Evolutionary conservation across 1,284 basidiomycete species (phyloP).

Genomic region (Golubevia sp.): DNA sequence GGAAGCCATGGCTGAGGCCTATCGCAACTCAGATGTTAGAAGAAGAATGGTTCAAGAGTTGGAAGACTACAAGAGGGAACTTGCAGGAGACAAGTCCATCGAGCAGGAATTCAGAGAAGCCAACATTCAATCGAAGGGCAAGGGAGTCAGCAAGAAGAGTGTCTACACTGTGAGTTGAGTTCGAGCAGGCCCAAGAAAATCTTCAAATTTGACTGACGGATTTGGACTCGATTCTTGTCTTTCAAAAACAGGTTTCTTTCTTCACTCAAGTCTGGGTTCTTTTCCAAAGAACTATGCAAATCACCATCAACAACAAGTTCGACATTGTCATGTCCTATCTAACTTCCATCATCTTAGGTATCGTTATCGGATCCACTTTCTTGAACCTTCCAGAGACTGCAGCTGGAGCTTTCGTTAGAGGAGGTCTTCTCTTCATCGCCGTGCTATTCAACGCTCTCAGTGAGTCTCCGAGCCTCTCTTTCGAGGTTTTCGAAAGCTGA

Average conservation of each 20-base stretch:
- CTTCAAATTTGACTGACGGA: no score
- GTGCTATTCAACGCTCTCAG: constrained; percentile 62
- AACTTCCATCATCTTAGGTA: constrained; percentile 67
- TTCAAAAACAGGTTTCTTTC: no score
- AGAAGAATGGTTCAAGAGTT: constrained; percentile 67
- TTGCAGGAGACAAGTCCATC: constrained; percentile 69
- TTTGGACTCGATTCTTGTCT: no score
- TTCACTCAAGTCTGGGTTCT: constrained; percentile 65
- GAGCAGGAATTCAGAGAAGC: constrained; percentile 74
- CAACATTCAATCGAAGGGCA: constrained; percentile 78
- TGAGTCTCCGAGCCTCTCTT: constrained; percentile 9
- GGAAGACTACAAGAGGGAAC: constrained; percentile 71
- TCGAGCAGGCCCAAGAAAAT: no score
- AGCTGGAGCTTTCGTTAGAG: constrained; percentile 70
- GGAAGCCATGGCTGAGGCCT: constrained; percentile 74
- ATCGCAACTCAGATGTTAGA: constrained; percentile 68
- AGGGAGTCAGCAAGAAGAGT: constrained; percentile 79
- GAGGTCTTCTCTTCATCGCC: constrained; percentile 76
- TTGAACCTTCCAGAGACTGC: constrained; percentile 75
- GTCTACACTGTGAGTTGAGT: constrained; percentile 86
- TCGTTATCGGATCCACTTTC: constrained; percentile 75
- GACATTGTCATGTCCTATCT: constrained; percentile 68
- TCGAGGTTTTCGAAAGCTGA: no score
- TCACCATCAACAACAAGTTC: constrained; percentile 79
- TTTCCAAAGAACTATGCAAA: constrained; percentile 75